A percentile compares a stretch with the other conserved stretches of the same genome.
phyloP scores from a whole-genome alignment of 805 yeast genomes.

The Candida ulmi region DNA sequence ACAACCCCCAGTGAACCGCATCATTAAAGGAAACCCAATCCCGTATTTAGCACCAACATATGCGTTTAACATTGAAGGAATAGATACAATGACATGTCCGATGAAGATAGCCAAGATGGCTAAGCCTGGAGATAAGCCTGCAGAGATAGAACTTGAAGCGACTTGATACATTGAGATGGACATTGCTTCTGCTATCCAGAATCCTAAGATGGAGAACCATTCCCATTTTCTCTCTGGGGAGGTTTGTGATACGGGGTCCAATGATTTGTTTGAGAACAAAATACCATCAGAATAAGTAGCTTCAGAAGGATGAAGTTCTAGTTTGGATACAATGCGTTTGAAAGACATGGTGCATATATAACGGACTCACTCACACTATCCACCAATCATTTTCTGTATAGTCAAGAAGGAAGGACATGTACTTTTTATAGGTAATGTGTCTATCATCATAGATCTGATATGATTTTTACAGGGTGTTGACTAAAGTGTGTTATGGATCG shows the following conservation, averaged over 20 bases:
- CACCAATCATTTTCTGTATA: no score
- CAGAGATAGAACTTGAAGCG: slow-evolving; percentile 63
- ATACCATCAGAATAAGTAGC: slow-evolving; percentile 19
- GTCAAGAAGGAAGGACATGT: no score
- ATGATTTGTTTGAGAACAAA: slow-evolving; percentile 53
- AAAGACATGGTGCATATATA: no score
- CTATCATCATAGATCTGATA: no score
- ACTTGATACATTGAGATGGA: slow-evolving; percentile 77
- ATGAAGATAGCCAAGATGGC: slow-evolving; percentile 22
- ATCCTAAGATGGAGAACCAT: slow-evolving; percentile 37
- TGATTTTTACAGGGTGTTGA: no score
- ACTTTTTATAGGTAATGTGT: no score
- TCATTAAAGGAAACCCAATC: slow-evolving; percentile 30
- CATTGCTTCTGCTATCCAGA: slow-evolving; percentile 79
- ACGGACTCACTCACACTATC: no score
- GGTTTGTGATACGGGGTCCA: slow-evolving; percentile 57
- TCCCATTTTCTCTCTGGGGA: slow-evolving; percentile 64
- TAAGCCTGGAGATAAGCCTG: slow-evolving; percentile 59
- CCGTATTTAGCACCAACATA: slow-evolving; percentile 28
- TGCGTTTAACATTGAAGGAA: slow-evolving; percentile 19
- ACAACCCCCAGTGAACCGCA: slow-evolving; percentile 30
- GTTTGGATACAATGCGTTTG: no score
- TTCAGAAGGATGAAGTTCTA: slow-evolving; percentile 15
- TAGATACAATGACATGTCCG: slow-evolving; percentile 23
- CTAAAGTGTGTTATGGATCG: no score